phyloP scores from a whole-genome alignment of 2,329 filamentous ascomycete genomes.

The Xylaria sp. region DNA sequence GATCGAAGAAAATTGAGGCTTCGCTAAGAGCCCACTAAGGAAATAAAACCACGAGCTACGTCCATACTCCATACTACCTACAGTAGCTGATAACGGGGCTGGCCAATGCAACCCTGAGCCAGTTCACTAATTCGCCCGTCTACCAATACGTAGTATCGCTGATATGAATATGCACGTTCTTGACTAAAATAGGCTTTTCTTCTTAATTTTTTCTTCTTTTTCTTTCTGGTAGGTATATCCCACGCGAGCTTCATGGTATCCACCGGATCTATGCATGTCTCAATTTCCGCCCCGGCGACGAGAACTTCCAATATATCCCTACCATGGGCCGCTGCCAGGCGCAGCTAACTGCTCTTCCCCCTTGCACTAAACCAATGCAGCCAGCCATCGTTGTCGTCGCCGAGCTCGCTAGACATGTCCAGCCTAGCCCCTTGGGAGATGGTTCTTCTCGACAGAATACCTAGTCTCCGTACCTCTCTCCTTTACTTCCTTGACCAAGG shows the following conservation, averaged over 20 bases:
- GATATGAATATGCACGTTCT: neutral
- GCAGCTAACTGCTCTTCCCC: slow-evolving; percentile 1
- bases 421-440: slow-evolving; percentile 7
- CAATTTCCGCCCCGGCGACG: neutral
- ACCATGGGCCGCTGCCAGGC: neutral
- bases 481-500: slow-evolving; percentile 61
- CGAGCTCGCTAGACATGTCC: neutral
- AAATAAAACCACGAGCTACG: neutral
- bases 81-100: too few relatives aligned
- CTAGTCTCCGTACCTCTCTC: slow-evolving; percentile 64
- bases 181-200: neutral
- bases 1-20: neutral
- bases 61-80: too few relatives aligned
- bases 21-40: neutral
- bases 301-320: neutral
- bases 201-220: neutral
- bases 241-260: neutral
- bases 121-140: neutral
- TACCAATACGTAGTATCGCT: neutral
- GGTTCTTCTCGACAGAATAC: slow-evolving; percentile 23
- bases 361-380: neutral
- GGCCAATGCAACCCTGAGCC: too few relatives aligned
- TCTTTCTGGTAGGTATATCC: neutral
- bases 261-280: slow-evolving; percentile 5
- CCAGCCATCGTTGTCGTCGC: neutral